Percentiles rank a stretch among this genome's conserved stretches.
phyloP scores from a whole-genome alignment of 1,284 basidiomycete genomes.

The Ustilago trichophora region DNA sequence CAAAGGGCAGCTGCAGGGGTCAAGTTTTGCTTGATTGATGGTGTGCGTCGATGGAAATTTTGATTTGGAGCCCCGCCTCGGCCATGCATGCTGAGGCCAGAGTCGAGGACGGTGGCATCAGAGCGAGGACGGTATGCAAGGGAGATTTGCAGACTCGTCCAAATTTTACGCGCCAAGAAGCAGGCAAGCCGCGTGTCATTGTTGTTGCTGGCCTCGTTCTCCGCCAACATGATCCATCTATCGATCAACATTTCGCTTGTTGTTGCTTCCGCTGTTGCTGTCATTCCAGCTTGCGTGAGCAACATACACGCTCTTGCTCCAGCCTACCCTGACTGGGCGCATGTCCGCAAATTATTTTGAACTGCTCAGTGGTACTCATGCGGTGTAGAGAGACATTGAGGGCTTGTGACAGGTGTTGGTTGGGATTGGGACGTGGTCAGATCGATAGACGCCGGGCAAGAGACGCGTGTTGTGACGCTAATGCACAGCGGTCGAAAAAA shows the following conservation, averaged over 20 bases:
- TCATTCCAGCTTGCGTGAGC: background rate
- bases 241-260: background rate
- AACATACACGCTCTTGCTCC: too few species aligned
- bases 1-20: background rate
- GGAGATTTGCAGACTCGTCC: background rate
- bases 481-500: background rate
- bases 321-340: too few species aligned
- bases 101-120: background rate
- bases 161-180: slow-evolving; percentile 9
- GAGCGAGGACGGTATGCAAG: background rate
- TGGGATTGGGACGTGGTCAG: slow-evolving; percentile 6
- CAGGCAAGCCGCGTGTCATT: too few species aligned
- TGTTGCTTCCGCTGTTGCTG: background rate
- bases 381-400: too few species aligned
- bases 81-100: background rate
- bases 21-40: slow-evolving; percentile 1
- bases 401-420: slow-evolving; percentile 5
- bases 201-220: background rate
- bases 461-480: slow-evolving; percentile 7
- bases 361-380: too few species aligned
- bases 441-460: slow-evolving; percentile 7
- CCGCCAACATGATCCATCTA: background rate
- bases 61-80: slow-evolving; percentile 39
- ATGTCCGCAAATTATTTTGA: too few species aligned
- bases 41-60: background rate